A percentile compares a stretch with the other conserved stretches of the same genome.
Evolutionary conservation across 1,139 yeast genomes (phyloP).

Genomic region (Taiozyma sp.): DNA sequence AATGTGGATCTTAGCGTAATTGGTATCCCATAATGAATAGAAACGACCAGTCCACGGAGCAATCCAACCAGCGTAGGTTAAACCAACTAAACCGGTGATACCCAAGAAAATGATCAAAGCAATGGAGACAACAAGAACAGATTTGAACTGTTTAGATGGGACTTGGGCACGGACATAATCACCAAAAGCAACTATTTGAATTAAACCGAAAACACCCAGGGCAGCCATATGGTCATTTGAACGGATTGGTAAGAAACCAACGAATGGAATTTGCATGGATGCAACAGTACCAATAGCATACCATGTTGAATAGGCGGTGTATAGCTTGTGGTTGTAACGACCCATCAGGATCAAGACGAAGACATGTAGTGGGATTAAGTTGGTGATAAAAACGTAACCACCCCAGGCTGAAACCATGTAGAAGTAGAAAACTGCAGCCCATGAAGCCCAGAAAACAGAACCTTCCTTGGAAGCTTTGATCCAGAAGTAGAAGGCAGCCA

Average conservation of each 20-base stretch:
- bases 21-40: conserved; percentile 97
- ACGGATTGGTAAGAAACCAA: conserved; percentile 93
- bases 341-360: conserved; percentile 93
- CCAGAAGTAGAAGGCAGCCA: conserved; percentile 97
- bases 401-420: conserved; percentile 99
- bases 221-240: conserved; percentile 99
- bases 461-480: conserved; percentile 90
- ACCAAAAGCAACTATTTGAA: conserved; percentile 87
- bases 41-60: conserved; percentile 99
- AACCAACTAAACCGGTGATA: conserved; percentile 61
- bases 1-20: conserved; percentile 94
- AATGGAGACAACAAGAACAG: conserved; percentile 60
- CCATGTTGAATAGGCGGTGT: conserved; percentile 95
- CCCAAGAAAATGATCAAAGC: conserved; percentile 54
- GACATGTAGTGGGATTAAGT: conserved; percentile 93
- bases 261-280: conserved; percentile 99
- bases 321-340: conserved; percentile 74
- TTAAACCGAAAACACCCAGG: conserved; percentile 90
- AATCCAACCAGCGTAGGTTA: conserved; percentile 88
- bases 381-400: conserved; percentile 97
- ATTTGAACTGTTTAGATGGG: conserved; percentile 68
- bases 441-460: conserved; percentile 75
- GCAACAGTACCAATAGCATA: conserved; percentile 94
- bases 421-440: conserved; percentile 86
- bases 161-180: conserved; percentile 73